These are phyloP conservation scores for Rhododendron molle DNA, from an alignment of 148 eudicot genomes.

Conservation along the genomic window DNA sequence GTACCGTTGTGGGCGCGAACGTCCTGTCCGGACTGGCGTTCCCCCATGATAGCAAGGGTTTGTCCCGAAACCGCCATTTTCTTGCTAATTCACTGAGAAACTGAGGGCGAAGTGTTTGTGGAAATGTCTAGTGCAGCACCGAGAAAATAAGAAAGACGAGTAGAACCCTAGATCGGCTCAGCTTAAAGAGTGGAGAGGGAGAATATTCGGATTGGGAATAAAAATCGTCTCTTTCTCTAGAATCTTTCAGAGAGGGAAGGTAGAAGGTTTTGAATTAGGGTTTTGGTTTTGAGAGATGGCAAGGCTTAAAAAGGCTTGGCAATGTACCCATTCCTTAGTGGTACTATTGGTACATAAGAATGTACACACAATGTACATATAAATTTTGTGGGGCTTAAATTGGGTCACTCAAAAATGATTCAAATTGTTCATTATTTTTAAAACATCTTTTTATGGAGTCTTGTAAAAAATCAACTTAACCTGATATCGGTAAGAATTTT, in stretches of 20 bases:
- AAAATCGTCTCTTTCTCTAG: background rate
- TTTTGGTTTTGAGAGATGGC: background rate
- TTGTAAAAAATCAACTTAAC: too few relatives aligned
- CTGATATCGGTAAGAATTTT: too few relatives aligned
- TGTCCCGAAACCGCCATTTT: conserved; percentile 22
- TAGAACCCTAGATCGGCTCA: conserved; percentile 9
- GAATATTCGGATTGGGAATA: background rate
- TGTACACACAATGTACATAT: too few relatives aligned
- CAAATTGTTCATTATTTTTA: too few relatives aligned
- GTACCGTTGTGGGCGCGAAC: conserved; percentile 86
- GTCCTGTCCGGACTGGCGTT: conserved; percentile 94
- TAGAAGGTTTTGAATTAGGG: background rate
- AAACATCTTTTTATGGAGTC: too few relatives aligned
- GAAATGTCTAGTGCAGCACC: background rate
- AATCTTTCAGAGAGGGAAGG: background rate
- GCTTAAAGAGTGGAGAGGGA: background rate
- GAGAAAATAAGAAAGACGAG: background rate
- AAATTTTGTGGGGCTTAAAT: too few relatives aligned
- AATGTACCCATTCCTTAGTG: too few relatives aligned
- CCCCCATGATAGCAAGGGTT: conserved; percentile 79
- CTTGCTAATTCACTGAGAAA: background rate
- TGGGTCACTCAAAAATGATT: too few relatives aligned
- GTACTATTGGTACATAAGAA: too few relatives aligned
- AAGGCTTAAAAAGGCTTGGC: too few relatives aligned
- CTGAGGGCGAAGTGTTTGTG: background rate